Evolutionary conservation across 495 filamentous ascomycete genomes (phyloP), one percentile per base, ranked within the genome.

Genomic region (Penicillium ucsense): DNA sequence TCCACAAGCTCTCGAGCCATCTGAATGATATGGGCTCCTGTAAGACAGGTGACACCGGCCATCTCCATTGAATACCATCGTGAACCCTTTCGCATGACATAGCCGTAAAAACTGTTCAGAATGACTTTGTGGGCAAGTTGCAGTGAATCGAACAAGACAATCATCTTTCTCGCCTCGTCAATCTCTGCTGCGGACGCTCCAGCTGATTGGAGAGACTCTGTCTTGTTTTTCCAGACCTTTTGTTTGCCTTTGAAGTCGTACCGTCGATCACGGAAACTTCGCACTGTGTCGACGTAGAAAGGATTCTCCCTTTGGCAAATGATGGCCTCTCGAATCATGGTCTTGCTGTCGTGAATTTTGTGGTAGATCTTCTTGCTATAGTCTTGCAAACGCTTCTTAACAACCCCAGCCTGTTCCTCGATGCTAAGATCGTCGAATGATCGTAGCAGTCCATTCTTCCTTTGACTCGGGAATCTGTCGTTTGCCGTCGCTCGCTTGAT

Each of bases 1-100:
- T 99, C 92, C 8, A 99, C 90, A 11, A 99, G 76, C 55, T 94
- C 85, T 63, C 90, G 79, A 11, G 92, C 92, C 80, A 99, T 84
- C 61, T 97, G 92, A 62, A 99, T 99, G 62, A 99, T 99, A 46
- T 83, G 88, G 10, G 92, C 92, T 47, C 92, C 92, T 1, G 92
- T 99, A 48, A 99, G 67, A 72, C 92, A 99, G 31, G 92, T 99
- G 12, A 99, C 94, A 59, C 92, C 92, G 8, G 92, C 92, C 92
- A 99, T 99, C 64, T 97, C 92, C 87, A 99, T 86, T 35, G 94
- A 97, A 61, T 97, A 99, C 92, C 92, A 99, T 42, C 92, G 78
- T 36, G 91, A 96, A 4, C 92, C 92, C 64, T 99, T 99, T 66
- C 92, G 76, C 92, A 99, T 99, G 52, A 97, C 92, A 62, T 99